phyloP scores from a whole-genome alignment of 208 protist species.

The Acanthamoeba lenticulata region DNA sequence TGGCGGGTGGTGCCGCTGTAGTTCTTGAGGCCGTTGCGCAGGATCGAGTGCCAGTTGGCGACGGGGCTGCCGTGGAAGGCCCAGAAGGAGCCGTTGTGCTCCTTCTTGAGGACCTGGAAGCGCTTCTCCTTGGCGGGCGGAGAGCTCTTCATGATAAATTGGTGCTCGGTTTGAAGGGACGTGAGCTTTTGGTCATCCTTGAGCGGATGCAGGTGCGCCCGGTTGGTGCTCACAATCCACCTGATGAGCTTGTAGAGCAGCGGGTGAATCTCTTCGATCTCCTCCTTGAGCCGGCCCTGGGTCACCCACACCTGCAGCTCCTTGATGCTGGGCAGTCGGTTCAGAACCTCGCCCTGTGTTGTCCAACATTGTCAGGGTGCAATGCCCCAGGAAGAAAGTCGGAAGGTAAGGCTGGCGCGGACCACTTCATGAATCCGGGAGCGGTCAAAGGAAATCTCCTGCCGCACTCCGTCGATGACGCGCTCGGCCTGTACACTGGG shows the following conservation, averaged over 20 bases:
- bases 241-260: slow-evolving; percentile 25
- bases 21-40: slow-evolving; percentile 75
- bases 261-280: background rate
- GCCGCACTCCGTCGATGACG: background rate
- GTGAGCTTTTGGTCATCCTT: background rate
- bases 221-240: slow-evolving; percentile 32
- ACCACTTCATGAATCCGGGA: background rate
- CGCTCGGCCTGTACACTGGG: background rate
- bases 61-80: slow-evolving; percentile 78
- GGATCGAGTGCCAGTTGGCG: slow-evolving; percentile 15
- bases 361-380: too few species aligned
- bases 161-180: background rate
- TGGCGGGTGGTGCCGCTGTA: background rate
- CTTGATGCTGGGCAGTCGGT: background rate
- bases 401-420: background rate
- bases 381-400: background rate
- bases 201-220: background rate
- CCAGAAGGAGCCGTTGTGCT: slow-evolving; percentile 72
- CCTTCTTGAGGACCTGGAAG: slow-evolving; percentile 21
- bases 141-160: slow-evolving; percentile 21
- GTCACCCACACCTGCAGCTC: background rate
- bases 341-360: background rate
- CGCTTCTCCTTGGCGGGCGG: slow-evolving; percentile 1
- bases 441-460: background rate
- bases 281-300: background rate